phyloP scores from a whole-genome alignment of 768 basidiomycete species.

The Amanita pseudoporphyria region DNA sequence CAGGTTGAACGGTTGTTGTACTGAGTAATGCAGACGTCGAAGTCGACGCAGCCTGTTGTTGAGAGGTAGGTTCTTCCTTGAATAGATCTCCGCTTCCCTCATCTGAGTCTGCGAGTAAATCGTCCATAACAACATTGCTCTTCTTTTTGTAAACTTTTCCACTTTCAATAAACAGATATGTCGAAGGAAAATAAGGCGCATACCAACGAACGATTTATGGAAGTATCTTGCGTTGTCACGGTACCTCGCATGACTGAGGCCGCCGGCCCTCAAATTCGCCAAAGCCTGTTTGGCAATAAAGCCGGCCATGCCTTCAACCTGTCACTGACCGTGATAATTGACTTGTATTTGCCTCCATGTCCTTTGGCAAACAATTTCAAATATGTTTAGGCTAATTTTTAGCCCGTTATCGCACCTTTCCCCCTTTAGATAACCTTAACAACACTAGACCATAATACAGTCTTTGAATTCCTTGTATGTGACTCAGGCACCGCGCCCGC shows the following conservation, averaged over 20 bases:
- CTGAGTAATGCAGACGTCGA: neutral
- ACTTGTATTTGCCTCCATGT: neutral
- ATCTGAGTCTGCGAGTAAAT: conserved; percentile 21
- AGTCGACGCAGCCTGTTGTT: conserved; percentile 7
- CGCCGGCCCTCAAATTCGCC: neutral
- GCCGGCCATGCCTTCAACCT: neutral
- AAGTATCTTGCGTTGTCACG: neutral
- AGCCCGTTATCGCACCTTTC: no score
- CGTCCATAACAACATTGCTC: conserved; percentile 17
- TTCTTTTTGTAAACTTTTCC: conserved; percentile 23
- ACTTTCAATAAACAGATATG: neutral
- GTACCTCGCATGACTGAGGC: neutral
- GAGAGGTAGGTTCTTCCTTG: conserved; percentile 4
- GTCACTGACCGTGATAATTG: neutral
- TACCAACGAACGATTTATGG: conserved; percentile 1
- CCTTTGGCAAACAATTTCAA: neutral
- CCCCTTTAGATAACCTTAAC: no score
- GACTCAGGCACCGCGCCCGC: no score
- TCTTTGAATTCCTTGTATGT: no score
- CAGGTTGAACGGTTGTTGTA: neutral
- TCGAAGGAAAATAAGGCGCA: neutral
- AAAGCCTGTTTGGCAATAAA: conserved; percentile 1
- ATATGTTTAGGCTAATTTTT: neutral
- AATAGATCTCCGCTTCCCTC: conserved; percentile 15
- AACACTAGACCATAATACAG: no score